Base-by-base conservation (phyloP, 2,329 filamentous ascomycete genomes). In the Furcasterigmium sp. region DNA sequence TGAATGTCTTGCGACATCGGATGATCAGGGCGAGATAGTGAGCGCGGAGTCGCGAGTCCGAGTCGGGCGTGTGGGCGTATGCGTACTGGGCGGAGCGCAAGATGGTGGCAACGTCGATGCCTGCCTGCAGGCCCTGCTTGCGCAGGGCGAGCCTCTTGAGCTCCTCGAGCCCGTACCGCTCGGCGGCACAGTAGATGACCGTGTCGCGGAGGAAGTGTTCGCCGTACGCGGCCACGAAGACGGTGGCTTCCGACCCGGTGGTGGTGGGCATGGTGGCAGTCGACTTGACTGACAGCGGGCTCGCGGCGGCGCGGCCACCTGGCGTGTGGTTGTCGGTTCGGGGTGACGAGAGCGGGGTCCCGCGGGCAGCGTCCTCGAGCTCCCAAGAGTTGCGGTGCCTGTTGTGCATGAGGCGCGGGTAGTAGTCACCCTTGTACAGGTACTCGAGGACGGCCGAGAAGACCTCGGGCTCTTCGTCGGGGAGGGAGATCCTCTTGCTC, bases 1-100 rank as follows among this genome's bases (percentile, higher is more conserved):
- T 96, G 70, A 97, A 96, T 60, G 89, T 95, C 76, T 90, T 90
- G 68, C 91, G 88, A 78, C 87, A 91, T 74, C 91, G 85, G 75
- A 96, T 95, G 69, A 96, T 95, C 69, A 96, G 81, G 64, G 91
- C 89, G 66, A 97, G 84, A 76, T 95, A 96, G 75, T 95, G 90
- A 75, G 91, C 91, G 73, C 91, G 90, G 67, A 97, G 83, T 60
- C 85, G 82, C 62, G 86, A 91, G 73, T 97, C 91, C 58, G 83
- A 85, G 73, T 95, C 88, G 55, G 91, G 90, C 59, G 91, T 96
- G 75, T 95, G 84, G 62, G 87, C 87, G 71, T 97, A 96, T 63
- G 91, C 90, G 75, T 93, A 96, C 68, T 91, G 88, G 56, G 91
- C 91, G 60, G 86, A 91, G 61, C 88, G 84, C 67, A 97, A 79